Base-by-base conservation (phyloP, 2,329 filamentous ascomycete species). In the Raffaelea deltoideospora region DNA sequence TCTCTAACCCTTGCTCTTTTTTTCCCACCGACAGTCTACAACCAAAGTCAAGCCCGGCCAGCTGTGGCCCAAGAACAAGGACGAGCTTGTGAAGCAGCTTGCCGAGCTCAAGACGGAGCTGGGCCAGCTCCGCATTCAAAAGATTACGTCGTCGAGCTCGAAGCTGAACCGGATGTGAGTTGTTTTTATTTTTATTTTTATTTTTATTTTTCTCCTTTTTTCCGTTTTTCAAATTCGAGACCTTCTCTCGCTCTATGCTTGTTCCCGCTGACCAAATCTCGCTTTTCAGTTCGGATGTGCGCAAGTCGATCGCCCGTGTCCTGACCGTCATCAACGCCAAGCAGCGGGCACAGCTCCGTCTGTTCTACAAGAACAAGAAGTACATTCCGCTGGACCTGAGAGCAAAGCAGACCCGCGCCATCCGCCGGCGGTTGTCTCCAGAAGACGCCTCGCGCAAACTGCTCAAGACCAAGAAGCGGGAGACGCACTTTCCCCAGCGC, bases 311-410 rank as follows among this genome's bases (percentile, higher is more conserved):
- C 67, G 92, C 90, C 60, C 87, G 88, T 61, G 84, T 95, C 67
- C 79, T 98, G 57, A 98, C 90, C 65, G 76, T 98, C 72, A 94
- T 98, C 79, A 98, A 96, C 77, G 81, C 86, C 68, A 96, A 93
- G 78, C 90, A 98, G 75, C 82, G 92, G 64, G 74, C 85, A 52
- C 87, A 96, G 72, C 85, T 98, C 57, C 86, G 87, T 56, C 75
- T 96, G 52, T 96, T 96, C 82, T 98, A 98, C 79, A 92, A 94
- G 77, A 82, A 81, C 79, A 96, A 96, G 84, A 96, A 95, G 76
- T 95, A 95, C 77, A 69, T 86, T 48, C 90, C 90, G 49, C 85
- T 98, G 63, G 92, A 98, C 66, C 87, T 98, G 72, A 84, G 90
- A 67, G 67, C 86, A 61, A 96, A 96, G 83, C 79, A 90, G 73